Evolutionary conservation across 2,329 filamentous ascomycete species (phyloP), one percentile per base, ranked within the genome.

Genomic region (Aspergillus carbonarius): DNA sequence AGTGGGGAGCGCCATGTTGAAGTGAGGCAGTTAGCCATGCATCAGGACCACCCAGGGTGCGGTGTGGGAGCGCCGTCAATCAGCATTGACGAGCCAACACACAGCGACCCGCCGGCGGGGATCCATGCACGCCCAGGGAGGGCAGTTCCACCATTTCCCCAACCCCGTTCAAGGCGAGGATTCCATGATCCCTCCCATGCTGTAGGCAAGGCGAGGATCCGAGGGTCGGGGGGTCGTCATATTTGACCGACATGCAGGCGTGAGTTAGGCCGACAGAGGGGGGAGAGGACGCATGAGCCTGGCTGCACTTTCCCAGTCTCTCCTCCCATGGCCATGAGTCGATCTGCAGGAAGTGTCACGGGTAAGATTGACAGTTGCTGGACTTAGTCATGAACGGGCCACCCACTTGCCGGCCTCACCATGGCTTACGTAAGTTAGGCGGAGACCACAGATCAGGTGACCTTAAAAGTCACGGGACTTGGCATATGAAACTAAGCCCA

Each of bases 11-110:
- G 39, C 39, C 59, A 59, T 55, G 60, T 62, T 49, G 55, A 61
- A 63, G 62, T 67, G 63, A 63, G 64, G 63, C 66, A 63, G 58
- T 62, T 66, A 60, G 63, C 59, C 60, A 63, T 63, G 61, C 66
- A 61, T 57, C 54, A 56, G 60, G 55, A 62, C 61, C 59, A 67
- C 40, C 47, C 52, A 54, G 54, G 54, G 52, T 62, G 63, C 65
- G 62, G 62, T 62, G 60, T 61, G 58, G 58, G 35, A 47, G 51
- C 57, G 46, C 57, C 56, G 53, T 63, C 18, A 32, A 32, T 57
- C 34, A 54, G 48, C 42, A 60, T 60, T 54, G 57, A 60, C 50
- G 55, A 60, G 62, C 62, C 62, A 68, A 59, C 66, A 60, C 60
- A 61, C 59, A 66, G 54, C 60, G 62, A 64, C 60, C 60, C 64